A percentile compares a stretch with the other conserved stretches of the same genome.
Evolutionary conservation across 2,329 filamentous ascomycete species (phyloP).

Genomic region (Stemphylium lycopersici): DNA sequence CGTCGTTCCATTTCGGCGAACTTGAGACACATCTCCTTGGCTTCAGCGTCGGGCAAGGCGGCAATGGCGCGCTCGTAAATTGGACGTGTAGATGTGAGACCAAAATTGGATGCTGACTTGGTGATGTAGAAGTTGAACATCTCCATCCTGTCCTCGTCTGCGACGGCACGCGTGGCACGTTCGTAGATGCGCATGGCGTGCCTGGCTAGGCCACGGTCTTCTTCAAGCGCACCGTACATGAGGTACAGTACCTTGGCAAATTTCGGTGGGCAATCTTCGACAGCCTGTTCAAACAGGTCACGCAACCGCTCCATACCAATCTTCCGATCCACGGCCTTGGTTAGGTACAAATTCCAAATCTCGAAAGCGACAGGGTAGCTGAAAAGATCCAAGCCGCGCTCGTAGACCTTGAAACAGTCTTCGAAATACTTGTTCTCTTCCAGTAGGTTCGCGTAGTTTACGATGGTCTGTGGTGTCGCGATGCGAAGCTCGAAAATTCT

Average conservation of each 20-base stretch:
- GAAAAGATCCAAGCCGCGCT: conserved; percentile 96
- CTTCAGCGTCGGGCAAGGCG: conserved; percentile 89
- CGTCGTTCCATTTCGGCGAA: conserved; percentile 97
- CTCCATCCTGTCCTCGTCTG: conserved; percentile 90
- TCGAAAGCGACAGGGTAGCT: conserved; percentile 98
- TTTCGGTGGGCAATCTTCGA: conserved; percentile 91
- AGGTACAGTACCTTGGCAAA: conserved; percentile 96
- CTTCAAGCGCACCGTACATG: conserved; percentile 97
- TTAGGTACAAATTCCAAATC: conserved; percentile 97
- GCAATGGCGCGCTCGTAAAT: conserved; percentile 97
- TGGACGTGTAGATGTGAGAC: conserved; percentile 87
- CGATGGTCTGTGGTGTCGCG: conserved; percentile 95
- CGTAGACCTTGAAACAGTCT: conserved; percentile 96
- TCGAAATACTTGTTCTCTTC: conserved; percentile 96
- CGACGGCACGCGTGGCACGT: conserved; percentile 90
- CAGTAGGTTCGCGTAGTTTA: conserved; percentile 95
- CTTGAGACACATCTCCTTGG: conserved; percentile 97
- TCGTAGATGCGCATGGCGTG: conserved; percentile 99
- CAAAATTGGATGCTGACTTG: conserved; percentile 97
- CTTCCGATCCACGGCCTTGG: conserved; percentile 94
- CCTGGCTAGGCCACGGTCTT: conserved; percentile 89
- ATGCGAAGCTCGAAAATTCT: conserved; percentile 98
- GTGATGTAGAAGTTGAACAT: conserved; percentile 99
- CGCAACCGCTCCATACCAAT: conserved; percentile 92
- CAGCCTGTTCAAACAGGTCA: conserved; percentile 95